Percentiles rank a stretch among this genome's conserved stretches.
These are phyloP conservation scores for Trichoderma guizhouense DNA, from an alignment of 2,329 filamentous ascomycete genomes.

Conservation along the genomic window DNA sequence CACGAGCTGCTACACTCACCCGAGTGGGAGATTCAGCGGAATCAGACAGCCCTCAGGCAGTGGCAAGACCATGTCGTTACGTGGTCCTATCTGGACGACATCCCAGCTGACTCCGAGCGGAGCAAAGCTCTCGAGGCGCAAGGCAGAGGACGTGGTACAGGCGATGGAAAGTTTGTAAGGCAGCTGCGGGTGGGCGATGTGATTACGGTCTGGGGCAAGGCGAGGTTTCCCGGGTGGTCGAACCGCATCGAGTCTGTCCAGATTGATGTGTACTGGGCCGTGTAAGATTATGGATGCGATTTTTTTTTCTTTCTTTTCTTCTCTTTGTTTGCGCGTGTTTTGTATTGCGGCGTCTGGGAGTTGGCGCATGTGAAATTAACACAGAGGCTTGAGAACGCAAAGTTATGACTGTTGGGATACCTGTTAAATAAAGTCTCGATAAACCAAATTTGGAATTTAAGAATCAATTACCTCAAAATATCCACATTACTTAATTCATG, in stretches of 20 bases:
- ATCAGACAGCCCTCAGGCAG: conserved; percentile 36
- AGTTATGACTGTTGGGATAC: background rate
- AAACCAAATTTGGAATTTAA: background rate
- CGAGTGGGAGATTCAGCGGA: conserved; percentile 47
- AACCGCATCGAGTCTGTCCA: conserved; percentile 49
- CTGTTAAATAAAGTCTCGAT: background rate
- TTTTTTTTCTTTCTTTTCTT: background rate
- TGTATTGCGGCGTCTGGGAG: background rate
- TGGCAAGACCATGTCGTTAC: conserved; percentile 45
- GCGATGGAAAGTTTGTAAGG: conserved; percentile 54
- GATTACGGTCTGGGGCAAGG: conserved; percentile 59
- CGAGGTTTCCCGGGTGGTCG: conserved; percentile 52
- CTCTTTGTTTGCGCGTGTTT: background rate
- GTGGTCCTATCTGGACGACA: conserved; percentile 52
- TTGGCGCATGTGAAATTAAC: background rate
- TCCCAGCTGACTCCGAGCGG: conserved; percentile 41
- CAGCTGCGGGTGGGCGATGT: conserved; percentile 57
- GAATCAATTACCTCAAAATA: too few relatives aligned
- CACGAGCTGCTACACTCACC: conserved; percentile 36
- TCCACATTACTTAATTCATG: background rate
- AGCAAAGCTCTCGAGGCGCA: conserved; percentile 36
- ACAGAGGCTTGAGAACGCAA: background rate
- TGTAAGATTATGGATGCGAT: conserved; percentile 24
- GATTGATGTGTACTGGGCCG: conserved; percentile 58
- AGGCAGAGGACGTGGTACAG: conserved; percentile 51